Evolutionary conservation across 306 rosid species (phyloP).

Genomic region (Rosa chinensis): DNA sequence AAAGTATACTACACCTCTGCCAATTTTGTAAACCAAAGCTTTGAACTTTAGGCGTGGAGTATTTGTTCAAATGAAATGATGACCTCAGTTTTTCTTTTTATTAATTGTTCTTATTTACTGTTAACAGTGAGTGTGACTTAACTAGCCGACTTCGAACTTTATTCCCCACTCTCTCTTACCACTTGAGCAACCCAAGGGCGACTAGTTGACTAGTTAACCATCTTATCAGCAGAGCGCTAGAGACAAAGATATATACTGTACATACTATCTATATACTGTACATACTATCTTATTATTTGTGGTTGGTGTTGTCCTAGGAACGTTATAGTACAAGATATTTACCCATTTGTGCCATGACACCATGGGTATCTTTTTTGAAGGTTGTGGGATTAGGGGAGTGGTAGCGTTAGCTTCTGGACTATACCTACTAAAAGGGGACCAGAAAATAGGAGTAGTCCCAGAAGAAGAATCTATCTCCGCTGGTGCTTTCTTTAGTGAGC

Average conservation of each 20-base stretch:
- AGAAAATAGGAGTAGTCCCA: too few relatives aligned
- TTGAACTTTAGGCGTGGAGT: background rate
- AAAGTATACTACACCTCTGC: background rate
- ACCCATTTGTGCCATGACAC: too few relatives aligned
- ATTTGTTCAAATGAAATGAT: background rate
- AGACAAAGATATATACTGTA: background rate
- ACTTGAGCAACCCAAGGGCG: background rate
- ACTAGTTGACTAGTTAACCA: background rate
- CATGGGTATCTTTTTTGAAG: too few relatives aligned
- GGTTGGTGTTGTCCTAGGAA: background rate
- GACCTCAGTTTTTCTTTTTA: background rate
- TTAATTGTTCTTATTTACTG: background rate
- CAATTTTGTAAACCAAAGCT: slow-evolving; percentile 8
- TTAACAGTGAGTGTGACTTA: background rate
- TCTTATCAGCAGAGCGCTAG: background rate
- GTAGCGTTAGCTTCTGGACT: too few relatives aligned
- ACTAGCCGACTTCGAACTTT: background rate
- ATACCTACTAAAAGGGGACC: too few relatives aligned
- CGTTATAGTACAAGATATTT: too few relatives aligned
- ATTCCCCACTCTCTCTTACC: background rate
- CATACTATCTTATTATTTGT: background rate
- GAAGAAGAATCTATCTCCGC: too few relatives aligned
- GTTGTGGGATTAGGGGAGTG: too few relatives aligned
- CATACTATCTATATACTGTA: too few relatives aligned
- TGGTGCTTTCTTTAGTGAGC: too few relatives aligned